Percentiles rank a stretch among this genome's conserved stretches.
phyloP scores from a whole-genome alignment of 306 rosid species.

The Malus orientalis region DNA sequence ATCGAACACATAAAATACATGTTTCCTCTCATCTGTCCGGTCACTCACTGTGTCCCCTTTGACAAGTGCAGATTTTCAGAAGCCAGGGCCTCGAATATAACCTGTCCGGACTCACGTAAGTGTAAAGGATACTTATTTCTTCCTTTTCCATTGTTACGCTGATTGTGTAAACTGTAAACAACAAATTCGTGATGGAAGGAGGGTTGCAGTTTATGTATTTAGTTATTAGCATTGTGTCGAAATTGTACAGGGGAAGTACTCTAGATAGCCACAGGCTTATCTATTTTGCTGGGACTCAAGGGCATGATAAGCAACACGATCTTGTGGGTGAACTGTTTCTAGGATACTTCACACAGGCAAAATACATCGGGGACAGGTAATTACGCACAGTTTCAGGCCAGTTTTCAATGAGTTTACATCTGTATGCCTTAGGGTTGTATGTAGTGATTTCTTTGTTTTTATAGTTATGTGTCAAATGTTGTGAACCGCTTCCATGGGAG shows the following conservation, averaged over 20 bases:
- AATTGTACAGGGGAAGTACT: constrained; percentile 76
- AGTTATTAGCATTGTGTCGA: constrained; percentile 5
- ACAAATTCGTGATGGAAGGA: background rate
- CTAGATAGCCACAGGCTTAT: constrained; percentile 88
- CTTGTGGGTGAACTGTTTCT: constrained; percentile 67
- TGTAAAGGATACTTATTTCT: background rate
- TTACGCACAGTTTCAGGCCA: background rate
- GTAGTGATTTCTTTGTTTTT: background rate
- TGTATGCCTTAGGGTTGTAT: background rate
- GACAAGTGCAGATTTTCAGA: constrained; percentile 54
- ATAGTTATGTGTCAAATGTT: background rate
- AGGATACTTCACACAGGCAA: constrained; percentile 85
- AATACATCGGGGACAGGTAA: constrained; percentile 79
- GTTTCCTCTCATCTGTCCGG: constrained; percentile 3
- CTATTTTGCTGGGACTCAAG: constrained; percentile 64
- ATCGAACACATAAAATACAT: background rate
- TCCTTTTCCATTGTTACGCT: background rate
- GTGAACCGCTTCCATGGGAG: background rate
- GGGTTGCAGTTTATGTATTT: background rate
- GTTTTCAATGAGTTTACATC: background rate
- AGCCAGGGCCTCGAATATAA: constrained; percentile 46
- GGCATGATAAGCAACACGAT: constrained; percentile 60
- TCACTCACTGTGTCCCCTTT: background rate
- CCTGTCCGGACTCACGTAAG: constrained; percentile 77
- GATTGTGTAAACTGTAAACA: background rate